These are phyloP conservation scores for Backusella morwellensis DNA, from an alignment of 192 early-diverging fungal species.

Conservation along the genomic window DNA sequence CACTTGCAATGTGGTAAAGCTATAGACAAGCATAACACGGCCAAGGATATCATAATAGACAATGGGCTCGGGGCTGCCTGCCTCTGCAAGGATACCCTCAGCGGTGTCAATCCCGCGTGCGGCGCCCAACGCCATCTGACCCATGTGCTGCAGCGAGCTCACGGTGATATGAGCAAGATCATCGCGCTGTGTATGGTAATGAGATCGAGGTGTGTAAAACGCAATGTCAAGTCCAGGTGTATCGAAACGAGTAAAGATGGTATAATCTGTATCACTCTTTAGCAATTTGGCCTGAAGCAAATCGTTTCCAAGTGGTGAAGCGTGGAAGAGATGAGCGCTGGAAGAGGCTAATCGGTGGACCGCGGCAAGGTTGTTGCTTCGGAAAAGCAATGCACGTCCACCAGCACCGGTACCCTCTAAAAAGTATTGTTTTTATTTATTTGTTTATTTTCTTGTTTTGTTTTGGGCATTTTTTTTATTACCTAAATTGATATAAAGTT, in stretches of 20 bases:
- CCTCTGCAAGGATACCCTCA: constrained; percentile 27
- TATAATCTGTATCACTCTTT: constrained; percentile 63
- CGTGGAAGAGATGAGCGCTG: constrained; percentile 49
- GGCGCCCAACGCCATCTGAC: constrained; percentile 46
- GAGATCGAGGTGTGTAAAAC: constrained; percentile 58
- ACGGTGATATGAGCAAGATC: constrained; percentile 48
- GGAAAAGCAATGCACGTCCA: constrained; percentile 65
- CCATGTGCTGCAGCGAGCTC: constrained; percentile 64
- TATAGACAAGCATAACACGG: constrained; percentile 39
- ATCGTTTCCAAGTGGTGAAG: constrained; percentile 65
- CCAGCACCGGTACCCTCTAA: constrained; percentile 71
- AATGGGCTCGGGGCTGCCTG: constrained; percentile 28
- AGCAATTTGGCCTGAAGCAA: constrained; percentile 48
- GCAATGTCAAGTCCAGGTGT: constrained; percentile 69
- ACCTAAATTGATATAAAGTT: constrained; percentile 66
- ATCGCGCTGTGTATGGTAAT: constrained; percentile 66
- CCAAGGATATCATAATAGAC: constrained; percentile 53
- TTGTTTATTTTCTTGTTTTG: neutral
- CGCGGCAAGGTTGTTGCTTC: constrained; percentile 39
- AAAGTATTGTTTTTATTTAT: no score
- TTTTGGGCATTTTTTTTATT: neutral
- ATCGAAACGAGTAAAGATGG: constrained; percentile 54
- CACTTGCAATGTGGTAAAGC: constrained; percentile 21
- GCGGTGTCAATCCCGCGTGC: constrained; percentile 52
- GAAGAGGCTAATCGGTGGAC: constrained; percentile 42